Conservation (phyloP, 768 basidiomycete species). For the Auricularia auricula-judae region DNA sequence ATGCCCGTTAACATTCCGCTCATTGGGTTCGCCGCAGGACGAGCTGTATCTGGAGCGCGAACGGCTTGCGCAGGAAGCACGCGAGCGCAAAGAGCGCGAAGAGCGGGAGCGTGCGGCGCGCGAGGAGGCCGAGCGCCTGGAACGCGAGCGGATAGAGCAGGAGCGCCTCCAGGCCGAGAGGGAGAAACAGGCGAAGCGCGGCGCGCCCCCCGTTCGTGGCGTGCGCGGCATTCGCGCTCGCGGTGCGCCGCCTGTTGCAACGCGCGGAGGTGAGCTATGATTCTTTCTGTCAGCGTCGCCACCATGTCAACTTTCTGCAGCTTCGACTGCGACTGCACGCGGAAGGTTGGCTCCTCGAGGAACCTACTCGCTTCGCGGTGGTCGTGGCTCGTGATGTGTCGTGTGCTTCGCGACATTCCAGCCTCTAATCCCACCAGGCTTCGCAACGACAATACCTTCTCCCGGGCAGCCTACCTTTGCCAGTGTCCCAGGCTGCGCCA, state of each 20-base stretch:
- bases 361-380: too few relatives aligned
- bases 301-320: too few relatives aligned
- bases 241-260: background rate
- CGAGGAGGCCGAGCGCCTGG: conserved; percentile 36
- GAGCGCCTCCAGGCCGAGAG: conserved; percentile 11
- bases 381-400: too few relatives aligned
- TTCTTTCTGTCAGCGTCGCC: too few relatives aligned
- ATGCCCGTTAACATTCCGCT: background rate
- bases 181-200: background rate
- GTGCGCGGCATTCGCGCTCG: background rate
- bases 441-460: too few relatives aligned
- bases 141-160: conserved; percentile 18
- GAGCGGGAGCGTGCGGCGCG: conserved; percentile 39
- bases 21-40: conserved; percentile 33
- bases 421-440: too few relatives aligned
- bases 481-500: too few relatives aligned
- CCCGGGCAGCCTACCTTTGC: too few relatives aligned
- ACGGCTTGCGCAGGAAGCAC: conserved; percentile 35
- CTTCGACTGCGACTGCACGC: too few relatives aligned
- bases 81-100: conserved; percentile 16
- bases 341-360: too few relatives aligned
- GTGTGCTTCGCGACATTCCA: too few relatives aligned
- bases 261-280: too few relatives aligned
- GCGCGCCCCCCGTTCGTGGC: background rate
- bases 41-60: conserved; percentile 42